A percentile compares a stretch with the other conserved stretches of the same genome.
phyloP scores from a whole-genome alignment of 2,329 filamentous ascomycete genomes.

The Ramularia collo-cygni region DNA sequence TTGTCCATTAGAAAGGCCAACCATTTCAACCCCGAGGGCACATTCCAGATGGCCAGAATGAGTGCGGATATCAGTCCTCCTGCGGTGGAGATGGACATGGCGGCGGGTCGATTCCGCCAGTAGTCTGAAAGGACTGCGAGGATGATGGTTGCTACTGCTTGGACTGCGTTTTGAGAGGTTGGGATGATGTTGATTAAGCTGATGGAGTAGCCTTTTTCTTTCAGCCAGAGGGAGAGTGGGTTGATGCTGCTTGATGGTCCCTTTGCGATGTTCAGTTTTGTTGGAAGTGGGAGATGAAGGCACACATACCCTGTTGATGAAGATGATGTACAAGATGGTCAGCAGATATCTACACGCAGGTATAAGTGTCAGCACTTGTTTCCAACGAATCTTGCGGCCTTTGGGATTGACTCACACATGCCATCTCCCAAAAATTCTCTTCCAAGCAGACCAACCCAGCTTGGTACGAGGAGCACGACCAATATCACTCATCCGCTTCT shows the following conservation, averaged over 20 bases:
- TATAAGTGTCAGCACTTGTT: no score
- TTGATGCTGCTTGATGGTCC: constrained; percentile 19
- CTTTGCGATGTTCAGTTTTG: not conserved
- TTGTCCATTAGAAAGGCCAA: constrained; percentile 28
- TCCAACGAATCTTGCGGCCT: no score
- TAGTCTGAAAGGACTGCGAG: constrained; percentile 42
- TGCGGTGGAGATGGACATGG: constrained; percentile 19
- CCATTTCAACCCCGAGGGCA: constrained; percentile 29
- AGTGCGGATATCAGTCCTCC: constrained; percentile 20
- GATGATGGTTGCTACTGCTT: constrained; percentile 52
- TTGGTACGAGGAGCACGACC: constrained; percentile 14
- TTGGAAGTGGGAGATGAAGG: constrained; percentile 25
- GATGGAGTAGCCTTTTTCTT: constrained; percentile 39
- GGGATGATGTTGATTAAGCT: constrained; percentile 52
- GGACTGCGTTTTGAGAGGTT: constrained; percentile 46
- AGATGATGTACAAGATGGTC: constrained; percentile 53
- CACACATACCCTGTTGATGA: constrained; percentile 52
- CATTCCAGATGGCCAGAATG: constrained; percentile 28
- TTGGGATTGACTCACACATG: no score
- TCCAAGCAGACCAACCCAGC: constrained; percentile 39
- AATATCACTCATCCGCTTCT: constrained; percentile 41
- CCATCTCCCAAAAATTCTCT: constrained; percentile 54
- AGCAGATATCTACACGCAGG: no score
- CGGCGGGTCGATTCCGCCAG: constrained; percentile 14
- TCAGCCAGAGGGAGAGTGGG: constrained; percentile 24